Evolutionary conservation across 257 asterid genomes (phyloP).

Genomic region (Euphrasia confusa): DNA sequence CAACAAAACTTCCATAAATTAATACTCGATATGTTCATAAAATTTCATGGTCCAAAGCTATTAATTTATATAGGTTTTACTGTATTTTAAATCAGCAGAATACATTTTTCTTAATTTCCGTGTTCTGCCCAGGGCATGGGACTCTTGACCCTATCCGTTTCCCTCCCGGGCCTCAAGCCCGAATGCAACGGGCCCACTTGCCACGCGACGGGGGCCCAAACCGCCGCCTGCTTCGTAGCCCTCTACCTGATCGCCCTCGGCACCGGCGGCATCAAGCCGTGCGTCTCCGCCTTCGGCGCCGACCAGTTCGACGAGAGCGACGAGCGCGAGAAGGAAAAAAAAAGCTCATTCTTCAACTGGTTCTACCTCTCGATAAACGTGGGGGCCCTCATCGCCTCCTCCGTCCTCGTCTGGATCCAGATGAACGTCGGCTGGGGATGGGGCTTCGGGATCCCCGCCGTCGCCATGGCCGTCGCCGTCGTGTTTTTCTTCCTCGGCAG

Average conservation of each 20-base stretch:
- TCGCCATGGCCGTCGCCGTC: conserved; percentile 71
- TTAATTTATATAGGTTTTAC: too few relatives aligned
- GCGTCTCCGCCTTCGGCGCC: conserved; percentile 88
- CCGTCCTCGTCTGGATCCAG: conserved; percentile 80
- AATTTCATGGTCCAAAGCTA: too few relatives aligned
- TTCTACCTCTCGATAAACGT: conserved; percentile 75
- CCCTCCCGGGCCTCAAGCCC: conserved; percentile 57
- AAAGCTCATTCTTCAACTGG: conserved; percentile 89
- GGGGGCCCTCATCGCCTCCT: conserved; percentile 82
- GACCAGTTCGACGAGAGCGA: conserved; percentile 85
- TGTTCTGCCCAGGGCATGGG: conserved; percentile 80
- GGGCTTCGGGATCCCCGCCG: conserved; percentile 91
- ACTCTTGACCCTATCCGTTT: conserved; percentile 69
- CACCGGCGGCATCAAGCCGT: conserved; percentile 95
- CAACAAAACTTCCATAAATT: too few relatives aligned
- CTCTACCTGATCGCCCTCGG: conserved; percentile 77
- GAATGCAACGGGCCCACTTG: conserved; percentile 36
- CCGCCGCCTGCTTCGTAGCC: conserved; percentile 39
- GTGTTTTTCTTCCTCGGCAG: conserved; percentile 62
- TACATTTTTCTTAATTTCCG: neutral
- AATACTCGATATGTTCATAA: too few relatives aligned
- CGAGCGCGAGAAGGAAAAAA: conserved; percentile 53
- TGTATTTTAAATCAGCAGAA: too few relatives aligned
- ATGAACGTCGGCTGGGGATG: conserved; percentile 89
- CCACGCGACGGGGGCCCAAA: conserved; percentile 49